Evolutionary conservation across 306 rosid species (phyloP), one percentile per base, ranked within the genome.

Genomic region (Prinsepia uniflora): DNA sequence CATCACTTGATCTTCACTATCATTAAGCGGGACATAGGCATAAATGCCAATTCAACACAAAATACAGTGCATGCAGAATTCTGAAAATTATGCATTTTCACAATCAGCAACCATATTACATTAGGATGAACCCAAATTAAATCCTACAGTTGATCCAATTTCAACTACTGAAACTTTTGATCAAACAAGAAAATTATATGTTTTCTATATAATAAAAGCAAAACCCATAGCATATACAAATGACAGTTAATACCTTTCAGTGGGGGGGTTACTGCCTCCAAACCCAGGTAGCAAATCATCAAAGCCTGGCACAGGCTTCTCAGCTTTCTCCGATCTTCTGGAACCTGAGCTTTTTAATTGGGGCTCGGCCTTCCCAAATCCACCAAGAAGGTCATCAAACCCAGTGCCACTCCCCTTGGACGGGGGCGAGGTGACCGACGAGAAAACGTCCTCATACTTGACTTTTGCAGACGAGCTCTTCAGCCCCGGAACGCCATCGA

Each of bases 271-370:
- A 64, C 84, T 70, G 48, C 80, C 78, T 69, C 96, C 91, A 60
- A 91, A 91, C 47, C 96, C 99, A 65, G 96, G 90, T 41, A 93
- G 30, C 79, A 93, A 88, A 81, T 91, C 99, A 80, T 83, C 92
- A 19, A 91, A 89, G 66, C 67, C 85, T 3, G 88, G 64, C 68
- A 39, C 80, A 63, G 80, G 80, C 78, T 72, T 86, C 63, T 65
- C 89, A 47, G 81, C 73, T 73, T 80, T 87, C 74, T 78, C 91
- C 61, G 76, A 55, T 80, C 80, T 68, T 73, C 73, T 84, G 36
- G 73, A 75, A 34, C 71, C 78, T 22, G 80, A 80, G 67, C 79
- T 77, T 85, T 86, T 94, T 40, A 89, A 60, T 34, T 80, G 73
- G 17, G 79, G 79, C 80, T 84, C 84, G 8, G 84, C 74, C 85